Evolutionary conservation across 2,329 filamentous ascomycete species (phyloP).

Genomic region (Paraphaeosphaeria sporulosa): DNA sequence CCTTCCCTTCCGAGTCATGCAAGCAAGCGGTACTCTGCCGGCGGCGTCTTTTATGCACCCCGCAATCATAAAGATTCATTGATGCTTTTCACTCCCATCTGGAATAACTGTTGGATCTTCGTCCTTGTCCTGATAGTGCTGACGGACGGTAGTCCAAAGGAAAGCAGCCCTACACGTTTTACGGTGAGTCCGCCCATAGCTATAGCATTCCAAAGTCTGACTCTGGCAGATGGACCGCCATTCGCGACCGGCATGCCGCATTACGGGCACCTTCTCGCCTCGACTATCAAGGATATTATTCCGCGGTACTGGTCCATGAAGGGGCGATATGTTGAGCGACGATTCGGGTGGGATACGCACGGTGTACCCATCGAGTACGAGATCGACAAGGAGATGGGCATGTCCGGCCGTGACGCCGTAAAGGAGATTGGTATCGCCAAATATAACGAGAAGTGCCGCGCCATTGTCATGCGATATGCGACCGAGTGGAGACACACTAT

Average conservation of each 20-base stretch:
- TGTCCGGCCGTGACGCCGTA: conserved; percentile 87
- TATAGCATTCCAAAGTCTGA: conserved; percentile 3
- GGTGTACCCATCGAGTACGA: conserved; percentile 95
- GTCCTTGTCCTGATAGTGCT: conserved; percentile 9
- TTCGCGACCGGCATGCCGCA: conserved; percentile 67
- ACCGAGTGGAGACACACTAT: conserved; percentile 88
- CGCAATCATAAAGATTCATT: neutral
- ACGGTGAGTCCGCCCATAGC: conserved; percentile 69
- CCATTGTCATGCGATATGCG: conserved; percentile 92
- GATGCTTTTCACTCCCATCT: neutral
- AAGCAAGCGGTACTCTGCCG: neutral
- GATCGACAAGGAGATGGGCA: conserved; percentile 94
- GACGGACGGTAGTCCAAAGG: conserved; percentile 66
- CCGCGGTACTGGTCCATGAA: conserved; percentile 98
- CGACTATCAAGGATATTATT: conserved; percentile 97
- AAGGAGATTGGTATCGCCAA: conserved; percentile 83
- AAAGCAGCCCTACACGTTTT: conserved; percentile 89
- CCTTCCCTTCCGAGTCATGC: neutral
- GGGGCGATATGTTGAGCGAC: conserved; percentile 87
- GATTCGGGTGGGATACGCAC: conserved; percentile 96
- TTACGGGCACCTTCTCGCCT: conserved; percentile 82
- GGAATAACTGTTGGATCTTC: neutral
- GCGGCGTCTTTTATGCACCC: neutral
- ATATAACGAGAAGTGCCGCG: conserved; percentile 90
- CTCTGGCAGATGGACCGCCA: conserved; percentile 62